Base-by-base conservation (phyloP, 1,284 basidiomycete genomes). In the Grifola frondosa region DNA sequence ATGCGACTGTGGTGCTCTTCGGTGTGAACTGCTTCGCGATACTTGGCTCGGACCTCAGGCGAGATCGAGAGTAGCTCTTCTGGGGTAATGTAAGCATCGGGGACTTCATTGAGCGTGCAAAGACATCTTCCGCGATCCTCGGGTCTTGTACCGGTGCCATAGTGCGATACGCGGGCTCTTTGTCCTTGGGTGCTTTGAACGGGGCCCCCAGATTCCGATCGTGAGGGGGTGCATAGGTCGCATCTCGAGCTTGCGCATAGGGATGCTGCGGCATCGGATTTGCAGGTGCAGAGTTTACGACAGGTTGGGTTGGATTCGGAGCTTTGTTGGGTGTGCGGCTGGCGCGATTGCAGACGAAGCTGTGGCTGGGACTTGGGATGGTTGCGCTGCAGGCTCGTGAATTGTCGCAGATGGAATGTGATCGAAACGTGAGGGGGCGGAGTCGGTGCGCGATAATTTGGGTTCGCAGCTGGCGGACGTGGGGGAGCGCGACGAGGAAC, bases 1-100 rank as follows among this genome's bases (percentile, higher is more conserved):
- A 68, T 53, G 1, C 50, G 50, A 42, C 67, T 68, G 13, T 64
- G 53, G 0, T 56, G 59, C 36, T 67, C 50, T n/a, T n/a, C n/a
- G n/a, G n/a, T n/a, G n/a, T n/a, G n/a, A 30, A 37, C 22, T 6
- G 33, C 33, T 22, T 46, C 38, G n/a, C 33, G 44, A 23, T 37
- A 47, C 40, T 47, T 42, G 17, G 23, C 22, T n/a, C 46, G 21
- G 20, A 51, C 30, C 17, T 49, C 44, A 9, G 44, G 50, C 6
- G 50, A 32, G n/a, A 53, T 28, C 1, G 45, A 28, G 10, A 53
- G 42, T 1, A 50, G 42, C 26, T 50, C 51, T 23, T 40, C 48
- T 4, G 32, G 45, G 1, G 45, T 48, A 23, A 53, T 6, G 30
- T 1, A 43, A 43, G 23, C 20, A 46, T 41, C 1, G 23, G 42